Base-by-base conservation (phyloP, 805 yeast genomes). In the Metschnikowia hibisci region DNA sequence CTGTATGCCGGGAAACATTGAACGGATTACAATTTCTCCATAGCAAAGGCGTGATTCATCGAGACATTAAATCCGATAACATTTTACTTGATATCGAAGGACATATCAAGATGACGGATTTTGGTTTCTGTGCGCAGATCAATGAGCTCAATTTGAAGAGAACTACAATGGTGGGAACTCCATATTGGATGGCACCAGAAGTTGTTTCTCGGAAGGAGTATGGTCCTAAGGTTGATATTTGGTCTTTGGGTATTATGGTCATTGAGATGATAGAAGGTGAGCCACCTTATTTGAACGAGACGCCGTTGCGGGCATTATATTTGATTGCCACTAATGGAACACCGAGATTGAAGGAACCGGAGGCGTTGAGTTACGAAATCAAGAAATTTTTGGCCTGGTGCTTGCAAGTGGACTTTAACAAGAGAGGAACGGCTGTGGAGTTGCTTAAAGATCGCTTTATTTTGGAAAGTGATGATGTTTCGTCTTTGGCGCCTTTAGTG, bases 151-250 rank as follows among this genome's bases (percentile, higher is more conserved):
- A 86, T 51, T 71, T 85, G 43, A 90, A 91, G 63, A 81, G 99
- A 62, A 89, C 96, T 3, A 93, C 99, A 4, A 88, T 93, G 96
- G 99, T 93, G 13, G 99, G 99, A 12, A 93, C 99, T 0, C 99
- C 99, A 11, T 93, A 93, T 63, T 93, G 99, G 99, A 93, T 93
- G 99, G 99, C 99, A 0, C 99, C 99, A 1, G 99, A 93, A 63
- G 96, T 93, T 42, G 96, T 93, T 22, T 81, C 90, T 14, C 80
- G 95, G 54, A 90, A 89, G 62, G 96, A 90, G 59, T 93, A 93
- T 60, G 99, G 95, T 28, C 93, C 95, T 37, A 90, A 93, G 61
- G 96, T 93, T 34, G 99, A 93, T 66, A 83, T 93, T 39, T 93
- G 99, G 99, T 88, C 96, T 6, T 69, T 93, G 49, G 99, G 99